A percentile compares a stretch with the other conserved stretches of the same genome.
These are phyloP conservation scores for Geranomyces variabilis DNA, from an alignment of 192 early-diverging fungal species.

Conservation along the genomic window DNA sequence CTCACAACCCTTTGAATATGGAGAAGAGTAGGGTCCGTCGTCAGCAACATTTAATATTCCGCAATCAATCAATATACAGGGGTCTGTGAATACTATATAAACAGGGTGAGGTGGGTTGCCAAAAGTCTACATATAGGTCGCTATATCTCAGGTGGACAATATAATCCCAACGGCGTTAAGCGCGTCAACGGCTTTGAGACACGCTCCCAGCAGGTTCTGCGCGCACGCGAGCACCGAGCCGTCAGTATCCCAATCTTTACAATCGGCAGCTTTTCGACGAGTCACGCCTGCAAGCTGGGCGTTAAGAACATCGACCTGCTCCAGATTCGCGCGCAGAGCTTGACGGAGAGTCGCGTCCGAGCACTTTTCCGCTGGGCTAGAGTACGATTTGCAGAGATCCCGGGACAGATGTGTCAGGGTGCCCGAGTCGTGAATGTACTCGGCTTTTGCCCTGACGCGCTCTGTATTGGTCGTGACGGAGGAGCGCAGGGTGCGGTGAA, in stretches of 20 bases:
- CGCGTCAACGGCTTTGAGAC: conserved; percentile 29
- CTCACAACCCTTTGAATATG: too few relatives aligned
- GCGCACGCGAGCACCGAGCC: conserved; percentile 29
- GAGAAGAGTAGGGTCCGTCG: too few relatives aligned
- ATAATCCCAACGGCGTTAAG: conserved; percentile 31
- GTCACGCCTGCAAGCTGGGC: conserved; percentile 31
- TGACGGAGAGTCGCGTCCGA: conserved; percentile 27
- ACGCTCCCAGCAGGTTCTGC: conserved; percentile 18
- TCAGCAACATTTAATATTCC: too few relatives aligned
- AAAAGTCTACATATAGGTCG: too few relatives aligned
- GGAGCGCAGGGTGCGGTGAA: conserved; percentile 21
- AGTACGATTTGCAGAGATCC: conserved; percentile 24
- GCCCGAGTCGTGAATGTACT: conserved; percentile 29
- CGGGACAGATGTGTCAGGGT: conserved; percentile 18
- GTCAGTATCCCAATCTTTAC: conserved; percentile 29
- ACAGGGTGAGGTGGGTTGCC: too few relatives aligned
- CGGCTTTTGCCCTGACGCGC: background rate
- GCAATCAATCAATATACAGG: too few relatives aligned
- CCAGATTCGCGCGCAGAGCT: conserved; percentile 11
- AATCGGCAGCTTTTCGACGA: conserved; percentile 23
- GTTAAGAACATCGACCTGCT: conserved; percentile 22
- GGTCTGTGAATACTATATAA: too few relatives aligned
- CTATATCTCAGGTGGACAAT: background rate
- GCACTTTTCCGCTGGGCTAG: conserved; percentile 19
- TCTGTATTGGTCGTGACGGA: background rate